A percentile compares a stretch with the other conserved stretches of the same genome.
Evolutionary conservation across 768 basidiomycete species (phyloP).

Genomic region (Cystobasidium ongulense): DNA sequence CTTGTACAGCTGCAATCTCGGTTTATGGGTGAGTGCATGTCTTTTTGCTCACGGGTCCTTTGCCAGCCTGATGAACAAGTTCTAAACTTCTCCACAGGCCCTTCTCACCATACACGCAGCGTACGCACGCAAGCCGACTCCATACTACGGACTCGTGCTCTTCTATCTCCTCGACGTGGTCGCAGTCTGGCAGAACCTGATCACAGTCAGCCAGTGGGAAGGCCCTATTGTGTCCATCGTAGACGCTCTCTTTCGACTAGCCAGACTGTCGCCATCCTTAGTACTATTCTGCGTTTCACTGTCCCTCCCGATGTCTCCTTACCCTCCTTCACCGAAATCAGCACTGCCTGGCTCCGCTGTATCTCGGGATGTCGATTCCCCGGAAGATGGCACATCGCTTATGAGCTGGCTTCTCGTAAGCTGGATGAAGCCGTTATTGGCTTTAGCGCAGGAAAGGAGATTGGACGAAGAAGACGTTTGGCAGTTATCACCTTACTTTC

Average conservation of each 20-base stretch:
- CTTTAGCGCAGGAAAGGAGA: background rate
- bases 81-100: background rate
- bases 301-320: constrained; percentile 1
- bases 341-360: background rate
- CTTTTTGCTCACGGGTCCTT: too few species aligned
- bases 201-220: background rate
- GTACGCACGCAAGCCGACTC: background rate
- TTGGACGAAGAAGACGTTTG: constrained; percentile 21
- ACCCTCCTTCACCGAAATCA: background rate
- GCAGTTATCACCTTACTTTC: constrained; percentile 29
- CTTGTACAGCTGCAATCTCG: background rate
- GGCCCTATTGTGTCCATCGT: background rate
- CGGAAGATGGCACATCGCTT: constrained; percentile 19
- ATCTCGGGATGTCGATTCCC: background rate
- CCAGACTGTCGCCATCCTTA: background rate
- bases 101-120: background rate
- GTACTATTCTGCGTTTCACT: background rate
- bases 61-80: too few species aligned
- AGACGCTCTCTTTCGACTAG: background rate
- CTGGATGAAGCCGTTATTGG: constrained; percentile 19
- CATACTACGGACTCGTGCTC: constrained; percentile 3
- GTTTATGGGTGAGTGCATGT: background rate
- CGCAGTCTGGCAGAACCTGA: background rate
- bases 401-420: constrained; percentile 10
- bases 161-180: constrained; percentile 21